Conservation (phyloP, 1,284 basidiomycete genomes). For the Phylloporus sp. region DNA sequence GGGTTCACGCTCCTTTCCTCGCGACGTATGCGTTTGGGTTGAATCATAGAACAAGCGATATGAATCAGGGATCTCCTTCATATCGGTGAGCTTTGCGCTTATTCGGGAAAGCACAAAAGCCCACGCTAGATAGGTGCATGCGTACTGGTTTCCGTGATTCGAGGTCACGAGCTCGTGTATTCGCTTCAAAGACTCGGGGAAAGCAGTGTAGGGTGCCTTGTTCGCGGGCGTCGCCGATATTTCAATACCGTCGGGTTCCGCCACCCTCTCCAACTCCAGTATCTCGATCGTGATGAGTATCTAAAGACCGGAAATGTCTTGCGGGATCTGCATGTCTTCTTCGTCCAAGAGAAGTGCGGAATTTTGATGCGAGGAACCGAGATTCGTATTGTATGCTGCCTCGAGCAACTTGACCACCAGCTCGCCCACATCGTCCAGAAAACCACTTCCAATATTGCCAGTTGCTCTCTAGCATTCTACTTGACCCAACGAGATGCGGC, state of each 20-base stretch:
- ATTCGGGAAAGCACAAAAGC: slow-evolving; percentile 78
- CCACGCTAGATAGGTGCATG: slow-evolving; percentile 80
- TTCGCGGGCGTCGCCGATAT: slow-evolving; percentile 58
- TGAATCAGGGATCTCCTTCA: slow-evolving; percentile 58
- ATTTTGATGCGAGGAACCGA: slow-evolving; percentile 75
- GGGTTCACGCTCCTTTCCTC: slow-evolving; percentile 65
- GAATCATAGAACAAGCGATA: slow-evolving; percentile 67
- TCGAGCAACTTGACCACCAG: slow-evolving; percentile 71
- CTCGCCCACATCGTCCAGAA: slow-evolving; percentile 85
- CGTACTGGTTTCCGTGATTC: slow-evolving; percentile 64
- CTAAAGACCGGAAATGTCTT: slow-evolving; percentile 78
- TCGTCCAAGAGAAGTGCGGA: slow-evolving; percentile 76
- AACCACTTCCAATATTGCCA: slow-evolving; percentile 81
- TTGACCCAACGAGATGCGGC: slow-evolving; percentile 79
- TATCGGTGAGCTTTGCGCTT: slow-evolving; percentile 48
- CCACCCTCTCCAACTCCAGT: slow-evolving; percentile 79
- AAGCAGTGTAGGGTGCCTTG: slow-evolving; percentile 61
- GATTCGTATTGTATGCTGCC: slow-evolving; percentile 68
- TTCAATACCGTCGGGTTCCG: slow-evolving; percentile 61
- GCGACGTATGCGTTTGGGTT: slow-evolving; percentile 53
- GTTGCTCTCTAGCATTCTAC: slow-evolving; percentile 80
- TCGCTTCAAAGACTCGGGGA: slow-evolving; percentile 60
- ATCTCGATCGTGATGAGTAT: slow-evolving; percentile 81
- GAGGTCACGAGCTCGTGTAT: slow-evolving; percentile 73
- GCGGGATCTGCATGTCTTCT: slow-evolving; percentile 69